Base-by-base conservation (phyloP, 345 rosid genomes). In the Psidium friedrichsthalianum region DNA sequence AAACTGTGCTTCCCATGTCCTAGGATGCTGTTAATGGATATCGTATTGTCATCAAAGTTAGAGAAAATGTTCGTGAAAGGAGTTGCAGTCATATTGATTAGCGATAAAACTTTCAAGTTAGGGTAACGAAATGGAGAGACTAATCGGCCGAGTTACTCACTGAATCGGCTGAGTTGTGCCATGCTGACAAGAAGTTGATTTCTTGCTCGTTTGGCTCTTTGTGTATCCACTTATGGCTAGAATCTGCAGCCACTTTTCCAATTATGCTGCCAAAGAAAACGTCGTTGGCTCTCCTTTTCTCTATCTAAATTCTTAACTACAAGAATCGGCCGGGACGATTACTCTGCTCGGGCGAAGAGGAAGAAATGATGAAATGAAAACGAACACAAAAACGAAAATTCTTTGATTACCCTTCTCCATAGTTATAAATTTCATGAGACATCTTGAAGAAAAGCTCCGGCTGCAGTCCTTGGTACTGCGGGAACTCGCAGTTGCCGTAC, bases 1-100 rank as follows among this genome's bases (percentile, higher is more conserved):
- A 90, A 97, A 97, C 93, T 97, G 99, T 80, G 98, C 98, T 89
- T 95, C 99, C 99, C 99, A 97, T 85, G 99, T 95, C 93, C 98
- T 93, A 80, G 99, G 99, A 74, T 93, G 93, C 98, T 97, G 92
- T 80, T 86, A 55, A 89, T 49, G 83, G 44, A 82, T 5, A 29
- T 55, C 52, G 58, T 4, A 27, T 36, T 51, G 36, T 52, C 42
- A 52, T 55, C 83, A 21, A 21, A 7, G 58, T n/a, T 10, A 82
- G 83, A 27, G 44, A 82, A 69, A 47, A 69, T 32, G 20, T 32
- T 32, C 24, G 42, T 4, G 42, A 32, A 69, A 32, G 24, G 24
- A 69, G 6, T 69, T 69, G 78, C 78, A 32, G 11, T 69, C 8
- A 69, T 8, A 69, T 32, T 69, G 20, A 69, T 32, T 18, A 16